phyloP scores from a whole-genome alignment of 805 yeast genomes.

The Yamadazyma phyllophila region DNA sequence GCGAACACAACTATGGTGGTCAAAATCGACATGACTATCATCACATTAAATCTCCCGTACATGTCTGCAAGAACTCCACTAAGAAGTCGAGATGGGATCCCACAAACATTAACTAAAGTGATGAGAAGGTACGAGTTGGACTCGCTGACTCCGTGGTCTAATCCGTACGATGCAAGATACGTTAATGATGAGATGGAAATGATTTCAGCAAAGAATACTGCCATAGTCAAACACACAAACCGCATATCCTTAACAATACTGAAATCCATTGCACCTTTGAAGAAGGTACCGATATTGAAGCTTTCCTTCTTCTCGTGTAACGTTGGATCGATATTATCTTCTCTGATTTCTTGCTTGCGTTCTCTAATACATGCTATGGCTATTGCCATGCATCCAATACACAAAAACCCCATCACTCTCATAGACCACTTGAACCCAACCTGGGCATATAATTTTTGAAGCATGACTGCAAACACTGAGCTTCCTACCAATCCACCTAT shows the following conservation, averaged over 20 bases:
- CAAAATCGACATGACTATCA: conserved; percentile 21
- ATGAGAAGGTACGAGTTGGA: conserved; percentile 22
- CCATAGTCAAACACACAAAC: conserved; percentile 23
- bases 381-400: conserved; percentile 17
- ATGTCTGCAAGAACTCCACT: conserved; percentile 28
- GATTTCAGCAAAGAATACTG: conserved; percentile 40
- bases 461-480: conserved; percentile 25
- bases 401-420: conserved; percentile 23
- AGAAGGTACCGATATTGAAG: conserved; percentile 17
- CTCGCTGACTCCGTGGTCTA: conserved; percentile 20
- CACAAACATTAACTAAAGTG: conserved; percentile 27
- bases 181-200: conserved; percentile 44
- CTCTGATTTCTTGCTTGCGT: conserved; percentile 8
- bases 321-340: background rate
- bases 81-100: conserved; percentile 26
- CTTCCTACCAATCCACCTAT: conserved; percentile 32
- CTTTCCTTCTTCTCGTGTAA: background rate
- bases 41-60: conserved; percentile 27
- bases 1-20: conserved; percentile 22
- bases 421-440: conserved; percentile 32
- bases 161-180: conserved; percentile 27
- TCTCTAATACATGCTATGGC: conserved; percentile 21
- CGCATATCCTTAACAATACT: conserved; percentile 20
- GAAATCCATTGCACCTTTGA: conserved; percentile 26
- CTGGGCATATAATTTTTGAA: conserved; percentile 21